Percentiles rank a stretch among this genome's conserved stretches.
These are phyloP conservation scores for Oryza nivara DNA, from an alignment of 176 grass and related monocot species.

Conservation along the genomic window DNA sequence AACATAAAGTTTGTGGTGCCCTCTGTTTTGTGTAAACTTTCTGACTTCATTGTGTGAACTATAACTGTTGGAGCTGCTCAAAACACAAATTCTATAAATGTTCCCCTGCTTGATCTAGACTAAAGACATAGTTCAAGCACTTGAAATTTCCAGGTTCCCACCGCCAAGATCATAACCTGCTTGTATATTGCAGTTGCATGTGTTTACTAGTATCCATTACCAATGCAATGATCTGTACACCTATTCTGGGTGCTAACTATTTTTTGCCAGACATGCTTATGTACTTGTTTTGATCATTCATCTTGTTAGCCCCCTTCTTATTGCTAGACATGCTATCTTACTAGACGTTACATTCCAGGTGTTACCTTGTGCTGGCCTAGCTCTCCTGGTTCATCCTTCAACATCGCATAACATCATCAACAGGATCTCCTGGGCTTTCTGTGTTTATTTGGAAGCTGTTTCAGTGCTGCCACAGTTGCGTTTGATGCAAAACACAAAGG, in stretches of 20 bases:
- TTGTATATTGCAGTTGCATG: constrained; percentile 1
- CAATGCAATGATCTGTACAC: neutral
- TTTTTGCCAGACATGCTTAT: constrained; percentile 15
- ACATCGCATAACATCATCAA: constrained; percentile 92
- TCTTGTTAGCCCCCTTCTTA: neutral
- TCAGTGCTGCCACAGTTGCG: constrained; percentile 94
- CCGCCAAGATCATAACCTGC: neutral
- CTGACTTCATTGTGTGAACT: neutral
- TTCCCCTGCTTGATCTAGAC: neutral
- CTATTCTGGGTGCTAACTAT: neutral
- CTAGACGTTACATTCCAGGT: constrained; percentile 48
- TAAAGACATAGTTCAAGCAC: neutral
- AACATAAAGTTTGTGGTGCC: neutral
- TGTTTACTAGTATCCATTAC: neutral
- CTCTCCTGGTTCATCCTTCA: constrained; percentile 80
- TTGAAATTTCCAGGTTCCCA: neutral
- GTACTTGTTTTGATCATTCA: neutral
- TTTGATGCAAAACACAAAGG: constrained; percentile 99
- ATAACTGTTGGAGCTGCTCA: neutral
- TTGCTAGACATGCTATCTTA: constrained; percentile 14
- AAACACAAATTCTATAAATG: neutral
- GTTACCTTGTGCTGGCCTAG: constrained; percentile 71
- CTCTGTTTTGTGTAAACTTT: constrained; percentile 1
- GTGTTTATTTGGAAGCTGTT: constrained; percentile 98
- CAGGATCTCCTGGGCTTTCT: constrained; percentile 91